phyloP scores from a whole-genome alignment of 2,329 filamentous ascomycete genomes.

The Aspergillus neoniger region DNA sequence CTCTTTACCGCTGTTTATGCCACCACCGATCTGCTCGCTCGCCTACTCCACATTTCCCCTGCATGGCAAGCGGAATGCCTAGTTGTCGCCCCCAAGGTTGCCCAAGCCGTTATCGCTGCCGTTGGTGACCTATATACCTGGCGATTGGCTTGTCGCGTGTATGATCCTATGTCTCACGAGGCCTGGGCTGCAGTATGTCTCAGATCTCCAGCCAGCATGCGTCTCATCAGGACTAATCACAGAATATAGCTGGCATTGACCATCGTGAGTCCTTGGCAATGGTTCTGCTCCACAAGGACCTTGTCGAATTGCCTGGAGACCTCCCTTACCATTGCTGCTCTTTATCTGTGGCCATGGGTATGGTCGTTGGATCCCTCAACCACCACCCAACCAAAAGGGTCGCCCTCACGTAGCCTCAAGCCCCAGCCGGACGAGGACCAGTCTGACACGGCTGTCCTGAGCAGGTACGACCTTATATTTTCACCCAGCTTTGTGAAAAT shows the following conservation, averaged over 20 bases:
- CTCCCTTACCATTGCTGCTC: slow-evolving; percentile 76
- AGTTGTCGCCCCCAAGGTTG: slow-evolving; percentile 69
- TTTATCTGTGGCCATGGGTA: slow-evolving; percentile 86
- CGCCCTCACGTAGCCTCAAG: background rate
- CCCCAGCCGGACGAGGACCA: background rate
- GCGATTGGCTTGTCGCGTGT: slow-evolving; percentile 73
- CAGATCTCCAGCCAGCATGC: background rate
- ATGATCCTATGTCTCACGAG: slow-evolving; percentile 63
- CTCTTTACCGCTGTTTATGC: slow-evolving; percentile 79
- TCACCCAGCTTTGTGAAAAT: background rate
- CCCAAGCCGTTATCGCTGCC: slow-evolving; percentile 78
- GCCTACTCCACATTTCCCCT: slow-evolving; percentile 56
- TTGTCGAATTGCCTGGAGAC: slow-evolving; percentile 94
- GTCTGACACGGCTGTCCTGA: slow-evolving; percentile 19
- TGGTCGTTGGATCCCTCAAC: slow-evolving; percentile 53
- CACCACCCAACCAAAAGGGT: background rate
- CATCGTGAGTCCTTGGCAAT: slow-evolving; percentile 85
- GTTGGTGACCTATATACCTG: slow-evolving; percentile 84
- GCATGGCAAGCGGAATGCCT: slow-evolving; percentile 66
- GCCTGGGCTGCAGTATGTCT: slow-evolving; percentile 68
- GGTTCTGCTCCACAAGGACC: slow-evolving; percentile 90
- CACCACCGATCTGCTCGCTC: slow-evolving; percentile 59
- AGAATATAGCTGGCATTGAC: slow-evolving; percentile 66
- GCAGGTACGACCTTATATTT: slow-evolving; percentile 26
- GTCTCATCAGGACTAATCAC: slow-evolving; percentile 19